These are phyloP conservation scores for Calonectria pseudoreteaudii DNA, from an alignment of 2,329 filamentous ascomycete genomes.

Conservation along the genomic window DNA sequence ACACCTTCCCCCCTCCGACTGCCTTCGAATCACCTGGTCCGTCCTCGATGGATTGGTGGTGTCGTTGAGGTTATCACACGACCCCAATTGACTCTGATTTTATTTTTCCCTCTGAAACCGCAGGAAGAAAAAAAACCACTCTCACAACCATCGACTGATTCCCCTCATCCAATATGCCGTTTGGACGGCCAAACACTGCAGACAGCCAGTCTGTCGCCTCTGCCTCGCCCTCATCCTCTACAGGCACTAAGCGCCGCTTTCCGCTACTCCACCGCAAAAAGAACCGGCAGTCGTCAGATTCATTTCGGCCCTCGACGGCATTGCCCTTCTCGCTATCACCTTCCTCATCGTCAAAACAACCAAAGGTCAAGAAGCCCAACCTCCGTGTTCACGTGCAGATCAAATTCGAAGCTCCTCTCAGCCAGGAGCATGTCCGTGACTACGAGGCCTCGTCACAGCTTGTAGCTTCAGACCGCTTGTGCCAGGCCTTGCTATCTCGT, in stretches of 20 bases:
- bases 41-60: slow-evolving; percentile 34
- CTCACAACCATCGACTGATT: slow-evolving; percentile 13
- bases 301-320: slow-evolving; percentile 35
- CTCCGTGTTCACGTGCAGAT: slow-evolving; percentile 59
- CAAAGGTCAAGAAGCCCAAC: slow-evolving; percentile 33
- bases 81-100: slow-evolving; percentile 1
- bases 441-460: slow-evolving; percentile 61
- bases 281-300: slow-evolving; percentile 38
- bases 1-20: background rate
- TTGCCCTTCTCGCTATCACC: slow-evolving; percentile 21
- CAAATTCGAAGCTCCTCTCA: slow-evolving; percentile 58
- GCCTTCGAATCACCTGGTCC: slow-evolving; percentile 5
- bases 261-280: slow-evolving; percentile 46
- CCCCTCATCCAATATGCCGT: slow-evolving; percentile 36
- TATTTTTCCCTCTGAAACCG: background rate
- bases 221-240: slow-evolving; percentile 35
- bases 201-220: slow-evolving; percentile 39
- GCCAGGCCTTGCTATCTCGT: slow-evolving; percentile 61
- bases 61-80: slow-evolving; percentile 30
- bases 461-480: slow-evolving; percentile 58
- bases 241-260: slow-evolving; percentile 46
- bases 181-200: slow-evolving; percentile 43
- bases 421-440: slow-evolving; percentile 56
- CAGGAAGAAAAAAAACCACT: slow-evolving; percentile 3
- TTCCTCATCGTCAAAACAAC: slow-evolving; percentile 17